Percentiles rank a stretch among this genome's conserved stretches.
phyloP scores from a whole-genome alignment of 192 early-diverging fungal genomes.

The Linnemannia zychae region DNA sequence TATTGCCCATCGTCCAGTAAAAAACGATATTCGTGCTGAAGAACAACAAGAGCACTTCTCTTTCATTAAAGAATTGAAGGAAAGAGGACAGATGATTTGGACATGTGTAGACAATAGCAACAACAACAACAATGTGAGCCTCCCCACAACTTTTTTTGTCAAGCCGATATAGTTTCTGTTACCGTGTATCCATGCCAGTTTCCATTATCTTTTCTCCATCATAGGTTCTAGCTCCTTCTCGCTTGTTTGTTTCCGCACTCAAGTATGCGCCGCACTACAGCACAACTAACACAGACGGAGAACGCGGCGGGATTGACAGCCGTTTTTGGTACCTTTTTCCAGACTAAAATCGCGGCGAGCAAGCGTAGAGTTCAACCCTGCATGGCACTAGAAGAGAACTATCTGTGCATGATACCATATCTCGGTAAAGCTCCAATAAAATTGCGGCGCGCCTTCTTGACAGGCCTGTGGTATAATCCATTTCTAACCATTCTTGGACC shows the following conservation, averaged over 20 bases:
- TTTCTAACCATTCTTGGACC: too few relatives aligned
- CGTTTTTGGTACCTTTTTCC: background rate
- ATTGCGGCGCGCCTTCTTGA: background rate
- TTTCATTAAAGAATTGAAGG: background rate
- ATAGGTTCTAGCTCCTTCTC: slow-evolving; percentile 3
- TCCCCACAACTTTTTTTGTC: background rate
- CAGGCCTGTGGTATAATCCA: background rate
- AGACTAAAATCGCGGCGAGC: background rate
- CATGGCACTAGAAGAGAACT: background rate
- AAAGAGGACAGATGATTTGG: background rate
- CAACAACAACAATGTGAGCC: background rate
- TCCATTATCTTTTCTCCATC: slow-evolving; percentile 14
- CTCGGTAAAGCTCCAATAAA: background rate
- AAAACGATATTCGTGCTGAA: background rate
- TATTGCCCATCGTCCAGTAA: background rate
- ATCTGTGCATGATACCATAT: background rate
- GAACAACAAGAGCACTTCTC: background rate
- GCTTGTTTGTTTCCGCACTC: background rate
- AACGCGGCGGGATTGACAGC: background rate
- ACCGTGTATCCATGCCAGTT: background rate
- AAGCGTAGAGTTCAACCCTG: background rate
- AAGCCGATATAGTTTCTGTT: background rate
- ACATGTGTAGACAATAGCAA: background rate
- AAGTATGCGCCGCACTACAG: background rate
- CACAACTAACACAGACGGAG: background rate